Percentiles rank a stretch among this genome's conserved stretches.
Evolutionary conservation across 306 rosid genomes (phyloP).

Genomic region (Hippophae rhamnoides): DNA sequence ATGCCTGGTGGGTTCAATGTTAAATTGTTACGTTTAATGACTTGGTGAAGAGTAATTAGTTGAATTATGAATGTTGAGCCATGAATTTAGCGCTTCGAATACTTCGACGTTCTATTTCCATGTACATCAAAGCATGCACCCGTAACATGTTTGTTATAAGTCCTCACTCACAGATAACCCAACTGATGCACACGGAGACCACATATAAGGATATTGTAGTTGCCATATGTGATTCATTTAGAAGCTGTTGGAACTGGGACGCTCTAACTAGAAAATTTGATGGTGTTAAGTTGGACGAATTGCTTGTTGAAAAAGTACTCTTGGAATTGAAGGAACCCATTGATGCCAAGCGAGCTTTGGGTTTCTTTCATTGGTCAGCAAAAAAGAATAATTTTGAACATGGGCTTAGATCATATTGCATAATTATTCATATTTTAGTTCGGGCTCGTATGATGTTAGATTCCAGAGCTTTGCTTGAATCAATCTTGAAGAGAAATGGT

Average conservation of each 20-base stretch:
- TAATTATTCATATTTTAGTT: conserved; percentile 46
- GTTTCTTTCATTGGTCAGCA: conserved; percentile 75
- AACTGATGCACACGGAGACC: conserved; percentile 17
- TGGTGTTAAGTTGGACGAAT: conserved; percentile 24
- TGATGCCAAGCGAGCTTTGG: conserved; percentile 59
- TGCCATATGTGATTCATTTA: conserved; percentile 37
- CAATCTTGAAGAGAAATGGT: conserved; percentile 25
- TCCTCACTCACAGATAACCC: conserved; percentile 5
- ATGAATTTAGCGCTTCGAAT: too few species aligned
- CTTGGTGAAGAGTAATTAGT: too few species aligned
- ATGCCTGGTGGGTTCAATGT: too few species aligned
- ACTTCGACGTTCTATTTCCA: too few species aligned
- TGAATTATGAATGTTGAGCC: too few species aligned
- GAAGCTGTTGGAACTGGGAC: conserved; percentile 51
- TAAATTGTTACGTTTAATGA: too few species aligned
- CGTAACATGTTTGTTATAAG: too few species aligned
- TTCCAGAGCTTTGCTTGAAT: conserved; percentile 55
- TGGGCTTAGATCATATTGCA: conserved; percentile 38
- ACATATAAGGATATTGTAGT: conserved; percentile 3
- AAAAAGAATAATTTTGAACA: conserved; percentile 35
- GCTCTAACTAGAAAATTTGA: conserved; percentile 30
- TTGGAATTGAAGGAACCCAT: conserved; percentile 39
- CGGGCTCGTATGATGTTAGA: conserved; percentile 41
- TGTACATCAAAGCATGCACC: too few species aligned
- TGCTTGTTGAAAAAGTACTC: conserved; percentile 35